These are phyloP conservation scores for Corymbia citriodora DNA, from an alignment of 441 rosid genomes.

Conservation along the genomic window DNA sequence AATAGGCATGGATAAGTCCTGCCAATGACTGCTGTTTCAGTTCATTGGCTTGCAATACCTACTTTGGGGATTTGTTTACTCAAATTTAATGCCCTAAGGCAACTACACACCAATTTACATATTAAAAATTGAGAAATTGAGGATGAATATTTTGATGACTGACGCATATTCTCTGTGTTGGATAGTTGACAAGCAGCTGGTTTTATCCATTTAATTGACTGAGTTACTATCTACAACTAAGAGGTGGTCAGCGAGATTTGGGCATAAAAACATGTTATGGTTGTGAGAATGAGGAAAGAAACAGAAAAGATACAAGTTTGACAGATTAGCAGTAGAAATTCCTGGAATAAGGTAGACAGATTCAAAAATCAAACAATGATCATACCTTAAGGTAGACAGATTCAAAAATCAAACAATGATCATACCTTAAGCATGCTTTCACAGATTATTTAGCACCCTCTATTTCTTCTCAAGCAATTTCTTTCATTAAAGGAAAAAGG, in stretches of 20 bases:
- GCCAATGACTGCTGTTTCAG: not conserved
- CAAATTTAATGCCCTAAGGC: not conserved
- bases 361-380: not conserved
- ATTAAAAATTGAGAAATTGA: not conserved
- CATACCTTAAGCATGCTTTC: not conserved
- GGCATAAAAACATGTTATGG: not conserved
- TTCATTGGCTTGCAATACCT: not conserved
- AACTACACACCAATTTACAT: not conserved
- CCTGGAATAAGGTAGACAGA: not conserved
- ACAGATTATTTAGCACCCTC: not conserved
- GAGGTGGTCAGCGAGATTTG: not conserved
- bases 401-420: not conserved
- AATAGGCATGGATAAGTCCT: not conserved
- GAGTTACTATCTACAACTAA: not conserved
- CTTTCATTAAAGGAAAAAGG: not conserved
- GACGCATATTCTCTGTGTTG: not conserved
- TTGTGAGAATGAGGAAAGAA: not conserved
- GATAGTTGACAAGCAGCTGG: not conserved
- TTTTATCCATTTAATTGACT: not conserved
- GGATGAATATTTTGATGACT: not conserved
- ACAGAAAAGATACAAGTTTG: not conserved
- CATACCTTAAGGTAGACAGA: not conserved
- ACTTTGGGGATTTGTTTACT: not conserved
- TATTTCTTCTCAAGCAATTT: not conserved
- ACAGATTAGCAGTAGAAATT: not conserved